Evolutionary conservation across 805 yeast genomes (phyloP).

Genomic region (Saccharomyces paradoxus): DNA sequence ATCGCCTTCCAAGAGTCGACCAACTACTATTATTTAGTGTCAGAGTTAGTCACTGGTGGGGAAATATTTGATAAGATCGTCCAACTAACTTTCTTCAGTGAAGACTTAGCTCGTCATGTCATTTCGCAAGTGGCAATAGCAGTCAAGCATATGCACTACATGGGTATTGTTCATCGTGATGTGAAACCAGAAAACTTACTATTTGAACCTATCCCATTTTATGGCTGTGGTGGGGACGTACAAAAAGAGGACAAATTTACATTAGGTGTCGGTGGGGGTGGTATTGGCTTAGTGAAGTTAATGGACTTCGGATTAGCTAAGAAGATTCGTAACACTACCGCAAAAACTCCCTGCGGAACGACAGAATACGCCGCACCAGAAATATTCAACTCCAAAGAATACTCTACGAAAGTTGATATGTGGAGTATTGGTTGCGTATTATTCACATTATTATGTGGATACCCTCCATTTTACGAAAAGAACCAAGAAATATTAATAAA

Average conservation of each 20-base stretch:
- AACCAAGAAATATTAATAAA: constrained; percentile 52
- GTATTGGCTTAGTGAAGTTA: constrained; percentile 75
- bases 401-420: constrained; percentile 90
- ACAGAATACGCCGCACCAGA: constrained; percentile 98
- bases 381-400: constrained; percentile 81
- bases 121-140: constrained; percentile 55
- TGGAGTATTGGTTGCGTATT: constrained; percentile 97
- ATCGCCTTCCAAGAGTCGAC: constrained; percentile 57
- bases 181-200: constrained; percentile 71
- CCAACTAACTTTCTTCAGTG: constrained; percentile 53
- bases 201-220: constrained; percentile 49
- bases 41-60: constrained; percentile 64
- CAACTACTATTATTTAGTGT: constrained; percentile 53
- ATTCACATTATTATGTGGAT: constrained; percentile 87
- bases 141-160: constrained; percentile 57
- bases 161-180: constrained; percentile 74
- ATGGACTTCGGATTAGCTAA: constrained; percentile 95
- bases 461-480: constrained; percentile 87
- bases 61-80: constrained; percentile 60
- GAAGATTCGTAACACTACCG: constrained; percentile 71
- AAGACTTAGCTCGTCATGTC: constrained; percentile 53
- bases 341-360: constrained; percentile 97
- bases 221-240: constrained; percentile 14
- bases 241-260: constrained; percentile 80
- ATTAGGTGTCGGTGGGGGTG: constrained; percentile 82